These are phyloP conservation scores for Panicum miliaceum DNA, from an alignment of 176 grass and related monocot species.

Conservation along the genomic window DNA sequence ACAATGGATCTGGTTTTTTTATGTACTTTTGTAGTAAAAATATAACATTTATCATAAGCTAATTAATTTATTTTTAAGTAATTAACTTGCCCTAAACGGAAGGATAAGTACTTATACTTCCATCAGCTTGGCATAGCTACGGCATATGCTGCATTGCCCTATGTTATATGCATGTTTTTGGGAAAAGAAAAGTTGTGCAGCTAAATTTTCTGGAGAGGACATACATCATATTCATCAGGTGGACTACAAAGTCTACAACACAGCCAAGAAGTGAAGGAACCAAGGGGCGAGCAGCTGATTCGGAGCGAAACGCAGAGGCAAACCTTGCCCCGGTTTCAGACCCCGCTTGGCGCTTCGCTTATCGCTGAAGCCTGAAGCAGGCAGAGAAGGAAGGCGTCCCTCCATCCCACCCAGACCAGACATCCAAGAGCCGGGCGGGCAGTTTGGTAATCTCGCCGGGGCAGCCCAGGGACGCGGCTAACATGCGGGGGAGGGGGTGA, in stretches of 20 bases:
- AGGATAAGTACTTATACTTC: background rate
- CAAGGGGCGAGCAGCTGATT: background rate
- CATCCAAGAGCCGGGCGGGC: conserved; percentile 13
- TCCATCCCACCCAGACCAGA: background rate
- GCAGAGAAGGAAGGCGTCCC: background rate
- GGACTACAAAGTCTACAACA: no score
- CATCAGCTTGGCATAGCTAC: background rate
- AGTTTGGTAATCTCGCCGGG: conserved; percentile 25
- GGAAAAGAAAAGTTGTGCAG: background rate
- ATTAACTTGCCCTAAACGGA: no score
- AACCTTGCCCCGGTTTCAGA: background rate
- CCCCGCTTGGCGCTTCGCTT: background rate
- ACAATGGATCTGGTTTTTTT: background rate
- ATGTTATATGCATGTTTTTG: no score
- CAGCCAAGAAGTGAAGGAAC: no score
- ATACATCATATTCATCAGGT: background rate
- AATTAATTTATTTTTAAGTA: no score
- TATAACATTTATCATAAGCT: no score
- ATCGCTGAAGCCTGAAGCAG: background rate
- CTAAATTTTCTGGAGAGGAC: background rate
- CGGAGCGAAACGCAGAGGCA: background rate
- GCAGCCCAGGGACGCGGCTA: background rate
- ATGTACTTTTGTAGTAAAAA: no score
- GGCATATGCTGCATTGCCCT: no score
- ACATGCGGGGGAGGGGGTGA: background rate